Evolutionary conservation across 1,284 basidiomycete genomes (phyloP).

Genomic region (Ganoderma meredithae): DNA sequence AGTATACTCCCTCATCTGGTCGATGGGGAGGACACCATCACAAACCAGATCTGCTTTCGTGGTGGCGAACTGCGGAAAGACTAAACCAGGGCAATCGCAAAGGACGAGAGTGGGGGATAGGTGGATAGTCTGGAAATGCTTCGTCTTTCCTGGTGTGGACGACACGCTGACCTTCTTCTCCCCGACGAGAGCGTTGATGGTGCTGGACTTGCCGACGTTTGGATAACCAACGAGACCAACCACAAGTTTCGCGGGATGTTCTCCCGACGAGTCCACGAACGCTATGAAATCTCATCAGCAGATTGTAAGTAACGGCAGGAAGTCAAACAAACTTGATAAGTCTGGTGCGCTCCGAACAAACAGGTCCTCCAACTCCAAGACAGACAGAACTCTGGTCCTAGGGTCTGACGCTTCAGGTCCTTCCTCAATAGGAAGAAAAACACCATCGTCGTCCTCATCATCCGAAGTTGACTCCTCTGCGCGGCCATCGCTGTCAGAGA

Average conservation of each 20-base stretch:
- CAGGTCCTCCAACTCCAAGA: constrained; percentile 89
- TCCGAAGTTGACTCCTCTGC: constrained; percentile 27
- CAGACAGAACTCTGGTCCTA: constrained; percentile 84
- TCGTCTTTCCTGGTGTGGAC: constrained; percentile 97
- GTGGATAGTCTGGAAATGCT: constrained; percentile 99
- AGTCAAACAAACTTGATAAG: constrained; percentile 62
- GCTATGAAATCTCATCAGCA: constrained; percentile 47
- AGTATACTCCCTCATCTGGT: constrained; percentile 96
- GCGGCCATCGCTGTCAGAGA: constrained; percentile 39
- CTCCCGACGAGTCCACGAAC: constrained; percentile 71
- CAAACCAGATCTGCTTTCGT: constrained; percentile 96
- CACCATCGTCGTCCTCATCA: constrained; percentile 28
- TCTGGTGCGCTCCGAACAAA: constrained; percentile 84
- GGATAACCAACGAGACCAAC: constrained; percentile 99
- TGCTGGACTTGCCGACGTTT: constrained; percentile 97
- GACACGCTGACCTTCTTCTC: constrained; percentile 98
- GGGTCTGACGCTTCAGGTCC: constrained; percentile 63
- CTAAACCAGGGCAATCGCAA: constrained; percentile 99
- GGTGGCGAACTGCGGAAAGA: constrained; percentile 98
- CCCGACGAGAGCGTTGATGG: constrained; percentile 96
- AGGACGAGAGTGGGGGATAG: constrained; percentile 88
- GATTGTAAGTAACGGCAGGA: background rate
- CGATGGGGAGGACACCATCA: constrained; percentile 97
- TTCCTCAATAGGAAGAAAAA: constrained; percentile 55
- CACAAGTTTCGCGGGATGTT: constrained; percentile 73